Conservation (phyloP, 2,329 filamentous ascomycete genomes). For the Verticillium zaregamsianum region DNA sequence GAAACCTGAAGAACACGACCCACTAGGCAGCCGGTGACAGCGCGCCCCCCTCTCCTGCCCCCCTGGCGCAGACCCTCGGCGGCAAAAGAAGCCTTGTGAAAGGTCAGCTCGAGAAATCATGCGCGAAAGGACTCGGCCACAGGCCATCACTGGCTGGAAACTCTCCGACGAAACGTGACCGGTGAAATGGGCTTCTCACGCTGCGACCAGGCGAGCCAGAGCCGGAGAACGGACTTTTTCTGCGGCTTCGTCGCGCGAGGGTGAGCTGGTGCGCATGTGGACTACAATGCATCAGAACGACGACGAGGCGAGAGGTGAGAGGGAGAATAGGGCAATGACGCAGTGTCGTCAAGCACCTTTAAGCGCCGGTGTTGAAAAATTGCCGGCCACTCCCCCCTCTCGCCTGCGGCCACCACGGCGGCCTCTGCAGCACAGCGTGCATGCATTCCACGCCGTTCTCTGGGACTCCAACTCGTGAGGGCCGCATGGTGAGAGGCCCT, state of each 20-base stretch:
- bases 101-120: conserved; percentile 19
- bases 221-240: conserved; percentile 8
- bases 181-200: neutral
- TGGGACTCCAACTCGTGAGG: conserved; percentile 3
- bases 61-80: conserved; percentile 19
- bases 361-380: neutral
- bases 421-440: conserved; percentile 6
- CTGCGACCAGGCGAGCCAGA: conserved; percentile 6
- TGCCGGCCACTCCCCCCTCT: conserved; percentile 1
- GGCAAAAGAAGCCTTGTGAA: conserved; percentile 34
- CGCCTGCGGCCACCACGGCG: conserved; percentile 4
- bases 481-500: conserved; percentile 31
- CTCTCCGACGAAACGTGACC: neutral
- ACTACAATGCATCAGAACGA: neutral
- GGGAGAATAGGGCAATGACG: neutral
- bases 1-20: conserved; percentile 1
- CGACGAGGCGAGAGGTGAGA: neutral
- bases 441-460: conserved; percentile 13
- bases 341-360: neutral
- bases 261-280: neutral
- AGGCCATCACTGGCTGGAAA: neutral
- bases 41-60: conserved; percentile 15
- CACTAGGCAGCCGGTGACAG: conserved; percentile 14
- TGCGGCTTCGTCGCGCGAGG: neutral
- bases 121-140: neutral